Base-by-base conservation (phyloP, 441 rosid genomes). In the Iberis amara region DNA sequence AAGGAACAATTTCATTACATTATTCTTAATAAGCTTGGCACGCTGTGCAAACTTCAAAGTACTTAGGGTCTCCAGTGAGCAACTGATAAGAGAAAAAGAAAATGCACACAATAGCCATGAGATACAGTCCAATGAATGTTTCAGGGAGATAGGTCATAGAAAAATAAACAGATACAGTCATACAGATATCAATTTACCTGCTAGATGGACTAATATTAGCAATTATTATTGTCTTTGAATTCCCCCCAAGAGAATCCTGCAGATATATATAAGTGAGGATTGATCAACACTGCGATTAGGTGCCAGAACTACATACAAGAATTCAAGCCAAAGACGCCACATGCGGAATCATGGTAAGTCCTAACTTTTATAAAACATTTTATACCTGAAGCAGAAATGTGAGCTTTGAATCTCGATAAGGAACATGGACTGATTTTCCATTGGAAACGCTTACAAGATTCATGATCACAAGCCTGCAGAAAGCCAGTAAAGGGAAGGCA, bases 41-140 rank as follows among this genome's bases (percentile, higher is more conserved):
- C 99, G 94, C 72, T 94, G 97, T 14, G 97, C 99, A 74, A 94
- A 94, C 85, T 94, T 94, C 77, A 89, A 74, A 39, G 99, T 94
- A 77, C 97, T 86, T 54, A 89, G 49, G 15, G 99, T 94, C 87
- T 94, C 99, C 78, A 86, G 11, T 8, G 95, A 86, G 71, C 87
- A 86, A 59, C 99, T 24, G 79, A 73, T 41, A 43, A 14, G 26
- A 39, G 28, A 8, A 5, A 26, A 55, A 12, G 12, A 14, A 35
- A n/a, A n/a, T n/a, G 2, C 30, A 42, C 51, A 35, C 12, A 47
- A 60, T 36, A 47, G 42, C 50, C 23, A 53, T 44, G 23, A 41
- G 61, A 47, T 48, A 48, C 40, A 55, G 7, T 27, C 2, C 13
- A 28, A 36, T 41, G 26, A 47, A 15, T 35, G 6, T 41, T 48